Evolutionary conservation across 2,329 filamentous ascomycete species (phyloP), one percentile per base, ranked within the genome.

Genomic region (Cladosporium velox): DNA sequence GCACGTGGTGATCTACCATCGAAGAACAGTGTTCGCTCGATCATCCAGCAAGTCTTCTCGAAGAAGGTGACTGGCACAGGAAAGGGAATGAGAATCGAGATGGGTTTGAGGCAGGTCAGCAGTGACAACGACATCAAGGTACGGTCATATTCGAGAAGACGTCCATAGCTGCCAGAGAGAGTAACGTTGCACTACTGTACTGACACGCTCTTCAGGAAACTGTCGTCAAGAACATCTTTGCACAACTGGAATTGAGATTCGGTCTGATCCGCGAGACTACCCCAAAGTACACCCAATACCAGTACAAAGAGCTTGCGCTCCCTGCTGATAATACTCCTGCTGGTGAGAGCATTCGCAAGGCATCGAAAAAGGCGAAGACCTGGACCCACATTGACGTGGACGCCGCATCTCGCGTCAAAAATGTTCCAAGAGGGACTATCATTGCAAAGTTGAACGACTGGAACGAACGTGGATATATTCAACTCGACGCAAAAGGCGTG

Each of bases 241-340:
- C 87, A 0, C 82, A 85, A n/a, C 77, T 90, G 1, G 87, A 90
- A 71, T 78, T 89, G 4, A 83, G 82, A 2, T 88, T 87, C 67
- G 78, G 79, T 0, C 77, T 88, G 0, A 79, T 89, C 34, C 81
- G 87, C 26, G 86, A 83, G 18, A 83, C 81, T 21, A 88, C 82
- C 0, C 85, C 83, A 0, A 84, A 87, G 49, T 89, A 88, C 67
- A 83, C 80, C 8, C 77, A 80, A 1, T 89, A 88, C 73, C 80
- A 79, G 35, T 89, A 83, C 69, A 79, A 79, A 55, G 75, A 77
- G 14, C 67, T 72, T 11, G 66, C 71, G 0, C 66, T 81, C 0
- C 68, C 74, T 1, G 67, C 69, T 2, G 83, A 86, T 58, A 72
- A 72, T 0, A 81, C 81, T 0, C 70, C 72, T 0, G 81, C 81